Evolutionary conservation across 2,329 filamentous ascomycete species (phyloP).

Genomic region (Epichloe hybrida): DNA sequence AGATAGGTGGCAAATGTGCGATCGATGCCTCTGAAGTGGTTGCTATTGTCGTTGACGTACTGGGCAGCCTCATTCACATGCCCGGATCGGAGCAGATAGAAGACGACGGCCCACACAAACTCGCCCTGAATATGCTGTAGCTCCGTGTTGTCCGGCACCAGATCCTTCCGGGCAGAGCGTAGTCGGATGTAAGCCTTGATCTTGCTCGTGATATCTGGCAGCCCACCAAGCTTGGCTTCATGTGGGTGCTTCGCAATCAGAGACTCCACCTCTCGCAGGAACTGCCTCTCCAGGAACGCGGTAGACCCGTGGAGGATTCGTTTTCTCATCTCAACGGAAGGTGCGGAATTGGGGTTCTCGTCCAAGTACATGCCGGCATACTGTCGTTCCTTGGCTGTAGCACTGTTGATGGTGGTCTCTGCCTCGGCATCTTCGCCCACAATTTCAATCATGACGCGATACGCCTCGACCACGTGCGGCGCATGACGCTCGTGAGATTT

Average conservation of each 20-base stretch:
- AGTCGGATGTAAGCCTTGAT: conserved; percentile 85
- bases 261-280: conserved; percentile 63
- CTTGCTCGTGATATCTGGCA: conserved; percentile 79
- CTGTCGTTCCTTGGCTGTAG: conserved; percentile 58
- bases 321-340: conserved; percentile 56
- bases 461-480: conserved; percentile 66
- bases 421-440: conserved; percentile 56
- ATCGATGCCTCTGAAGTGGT: conserved; percentile 79
- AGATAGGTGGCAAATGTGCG: conserved; percentile 83
- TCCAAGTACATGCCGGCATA: conserved; percentile 69
- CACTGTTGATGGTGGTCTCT: conserved; percentile 44
- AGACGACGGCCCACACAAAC: conserved; percentile 87
- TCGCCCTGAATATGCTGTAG: conserved; percentile 70
- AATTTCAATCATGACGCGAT: conserved; percentile 67
- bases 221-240: conserved; percentile 79
- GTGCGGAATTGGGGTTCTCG: conserved; percentile 50
- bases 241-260: conserved; percentile 71
- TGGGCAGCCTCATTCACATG: conserved; percentile 71
- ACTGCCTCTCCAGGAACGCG: conserved; percentile 66
- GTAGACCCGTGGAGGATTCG: conserved; percentile 70
- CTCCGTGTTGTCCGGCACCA: conserved; percentile 68
- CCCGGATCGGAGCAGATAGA: conserved; percentile 78
- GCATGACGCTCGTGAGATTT: conserved; percentile 58
- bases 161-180: conserved; percentile 64
- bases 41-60: conserved; percentile 69